phyloP scores from a whole-genome alignment of 768 basidiomycete species.

The Trametes elegans region DNA sequence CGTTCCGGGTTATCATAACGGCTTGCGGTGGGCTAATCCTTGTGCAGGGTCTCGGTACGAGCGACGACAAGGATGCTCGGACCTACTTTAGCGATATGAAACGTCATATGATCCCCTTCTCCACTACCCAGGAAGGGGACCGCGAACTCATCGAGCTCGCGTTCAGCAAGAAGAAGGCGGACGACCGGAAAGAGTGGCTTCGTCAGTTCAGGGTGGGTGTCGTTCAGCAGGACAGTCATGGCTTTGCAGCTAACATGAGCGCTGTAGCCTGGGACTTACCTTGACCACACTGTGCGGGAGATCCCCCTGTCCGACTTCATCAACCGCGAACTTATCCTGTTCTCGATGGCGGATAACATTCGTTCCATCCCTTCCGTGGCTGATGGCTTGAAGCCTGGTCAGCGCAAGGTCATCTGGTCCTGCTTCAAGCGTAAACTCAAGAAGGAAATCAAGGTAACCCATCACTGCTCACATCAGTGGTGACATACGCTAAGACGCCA shows the following conservation, averaged over 20 bases:
- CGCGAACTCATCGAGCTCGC: slow-evolving; percentile 91
- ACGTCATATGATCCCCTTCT: slow-evolving; percentile 94
- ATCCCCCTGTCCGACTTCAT: slow-evolving; percentile 94
- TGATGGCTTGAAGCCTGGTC: slow-evolving; percentile 96
- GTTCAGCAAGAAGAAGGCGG: slow-evolving; percentile 99
- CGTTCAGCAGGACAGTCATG: not conserved
- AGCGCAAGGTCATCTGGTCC: slow-evolving; percentile 94
- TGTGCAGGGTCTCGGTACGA: slow-evolving; percentile 90
- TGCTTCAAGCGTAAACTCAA: slow-evolving; percentile 95
- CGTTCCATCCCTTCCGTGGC: slow-evolving; percentile 94
- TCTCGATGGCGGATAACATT: slow-evolving; percentile 99
- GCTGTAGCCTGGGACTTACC: slow-evolving; percentile 82
- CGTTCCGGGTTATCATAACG: slow-evolving; percentile 11
- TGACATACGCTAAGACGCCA: not conserved
- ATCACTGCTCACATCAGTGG: no score
- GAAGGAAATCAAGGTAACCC: slow-evolving; percentile 79
- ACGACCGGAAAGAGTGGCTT: slow-evolving; percentile 98
- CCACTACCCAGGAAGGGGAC: slow-evolving; percentile 76
- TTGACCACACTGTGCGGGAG: slow-evolving; percentile 84
- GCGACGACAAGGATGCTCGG: slow-evolving; percentile 83
- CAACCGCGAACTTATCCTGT: slow-evolving; percentile 95
- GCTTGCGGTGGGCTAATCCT: not conserved
- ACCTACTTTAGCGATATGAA: slow-evolving; percentile 91
- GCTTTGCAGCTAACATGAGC: not conserved
- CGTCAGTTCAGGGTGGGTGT: slow-evolving; percentile 77